Percentiles rank a stretch among this genome's conserved stretches.
Evolutionary conservation across 2,329 filamentous ascomycete species (phyloP).

Genomic region (Exophiala aquamarina): DNA sequence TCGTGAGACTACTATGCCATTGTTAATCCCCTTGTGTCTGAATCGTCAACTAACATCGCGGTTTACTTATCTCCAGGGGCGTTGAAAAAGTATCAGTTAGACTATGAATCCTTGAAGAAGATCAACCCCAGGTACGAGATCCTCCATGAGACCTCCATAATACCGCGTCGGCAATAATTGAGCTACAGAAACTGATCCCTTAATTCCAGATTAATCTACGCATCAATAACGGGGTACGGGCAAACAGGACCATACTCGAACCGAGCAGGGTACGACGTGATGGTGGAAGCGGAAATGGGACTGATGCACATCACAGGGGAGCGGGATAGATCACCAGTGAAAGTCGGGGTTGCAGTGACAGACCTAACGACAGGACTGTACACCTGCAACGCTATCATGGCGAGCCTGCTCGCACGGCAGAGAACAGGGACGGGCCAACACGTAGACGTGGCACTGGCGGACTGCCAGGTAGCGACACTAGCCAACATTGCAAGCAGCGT

Average conservation of each 20-base stretch:
- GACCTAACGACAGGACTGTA: slow-evolving; percentile 95
- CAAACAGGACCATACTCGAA: slow-evolving; percentile 88
- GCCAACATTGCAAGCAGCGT: slow-evolving; percentile 95
- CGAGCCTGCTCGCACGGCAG: slow-evolving; percentile 75
- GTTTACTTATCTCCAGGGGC: slow-evolving; percentile 8
- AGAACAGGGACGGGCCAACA: slow-evolving; percentile 73
- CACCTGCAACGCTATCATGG: slow-evolving; percentile 93
- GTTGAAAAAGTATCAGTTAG: slow-evolving; percentile 85
- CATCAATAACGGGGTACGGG: slow-evolving; percentile 94
- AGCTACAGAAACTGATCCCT: background rate
- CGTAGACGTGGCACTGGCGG: slow-evolving; percentile 85
- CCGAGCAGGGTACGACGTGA: slow-evolving; percentile 94
- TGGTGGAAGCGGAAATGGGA: slow-evolving; percentile 98
- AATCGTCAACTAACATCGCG: no score
- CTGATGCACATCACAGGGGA: slow-evolving; percentile 97
- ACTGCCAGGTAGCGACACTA: slow-evolving; percentile 91
- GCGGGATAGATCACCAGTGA: slow-evolving; percentile 86
- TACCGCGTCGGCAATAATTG: background rate
- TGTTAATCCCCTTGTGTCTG: no score
- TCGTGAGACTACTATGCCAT: no score
- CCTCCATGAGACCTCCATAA: background rate
- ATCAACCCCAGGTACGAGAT: slow-evolving; percentile 66
- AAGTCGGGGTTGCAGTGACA: slow-evolving; percentile 95
- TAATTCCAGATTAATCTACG: slow-evolving; percentile 77
- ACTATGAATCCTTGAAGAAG: slow-evolving; percentile 75